A percentile compares a stretch with the other conserved stretches of the same genome.
phyloP scores from a whole-genome alignment of 139 green algal species.

The Coelastrella sp. region DNA sequence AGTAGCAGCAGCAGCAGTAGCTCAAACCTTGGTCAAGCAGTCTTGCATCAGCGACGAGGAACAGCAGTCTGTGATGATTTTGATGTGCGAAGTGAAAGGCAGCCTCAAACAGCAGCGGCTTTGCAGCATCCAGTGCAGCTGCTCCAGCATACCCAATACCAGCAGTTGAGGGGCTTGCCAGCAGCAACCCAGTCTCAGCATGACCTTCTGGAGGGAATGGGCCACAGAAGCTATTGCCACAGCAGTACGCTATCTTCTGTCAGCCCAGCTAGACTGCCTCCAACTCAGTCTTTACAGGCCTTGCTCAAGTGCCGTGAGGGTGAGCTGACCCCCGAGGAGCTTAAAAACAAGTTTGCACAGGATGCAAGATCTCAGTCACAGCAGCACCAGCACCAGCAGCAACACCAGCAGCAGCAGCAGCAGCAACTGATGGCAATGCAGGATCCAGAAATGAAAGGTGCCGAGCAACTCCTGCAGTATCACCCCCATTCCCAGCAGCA shows the following conservation, averaged over 20 bases:
- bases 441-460: neutral
- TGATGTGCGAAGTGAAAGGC: no score
- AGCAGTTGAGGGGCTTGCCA: slow-evolving; percentile 8
- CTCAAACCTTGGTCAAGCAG: neutral
- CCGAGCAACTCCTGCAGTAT: neutral
- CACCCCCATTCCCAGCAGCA: neutral
- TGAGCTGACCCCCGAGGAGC: no score
- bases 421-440: neutral
- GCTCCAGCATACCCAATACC: neutral
- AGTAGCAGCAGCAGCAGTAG: slow-evolving; percentile 9
- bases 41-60: neutral
- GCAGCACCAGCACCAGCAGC: slow-evolving; percentile 1
- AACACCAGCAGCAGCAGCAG: slow-evolving; percentile 10
- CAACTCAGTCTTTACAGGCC: no score
- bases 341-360: no score
- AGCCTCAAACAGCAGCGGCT: no score
- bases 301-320: no score
- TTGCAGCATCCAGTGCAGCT: neutral
- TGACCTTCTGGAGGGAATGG: no score
- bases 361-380: neutral
- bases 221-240: no score
- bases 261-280: no score
- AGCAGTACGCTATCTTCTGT: no score
- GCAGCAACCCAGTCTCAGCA: neutral
- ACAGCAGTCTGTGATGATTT: neutral